Conservation (phyloP, 1,284 basidiomycete genomes). For the Cryptococcus hybrid region DNA sequence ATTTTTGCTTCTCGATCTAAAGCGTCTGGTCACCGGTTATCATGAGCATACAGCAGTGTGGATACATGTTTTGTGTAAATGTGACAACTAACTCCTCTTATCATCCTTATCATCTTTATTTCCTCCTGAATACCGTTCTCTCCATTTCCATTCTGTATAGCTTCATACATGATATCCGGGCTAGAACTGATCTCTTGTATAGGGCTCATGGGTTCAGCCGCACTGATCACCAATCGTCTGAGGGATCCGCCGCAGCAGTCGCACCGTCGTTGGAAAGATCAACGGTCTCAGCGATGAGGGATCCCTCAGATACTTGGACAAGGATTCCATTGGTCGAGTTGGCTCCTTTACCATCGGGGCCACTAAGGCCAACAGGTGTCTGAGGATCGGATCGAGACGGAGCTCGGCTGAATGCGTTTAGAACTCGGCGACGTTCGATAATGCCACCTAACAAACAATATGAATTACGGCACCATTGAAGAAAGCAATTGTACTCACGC, state of each 20-base stretch:
- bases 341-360: background rate
- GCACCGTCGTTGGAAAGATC: constrained; percentile 7
- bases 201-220: background rate
- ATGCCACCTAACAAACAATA: constrained; percentile 41
- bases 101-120: constrained; percentile 1
- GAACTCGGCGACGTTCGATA: constrained; percentile 49
- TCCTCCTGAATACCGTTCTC: constrained; percentile 5
- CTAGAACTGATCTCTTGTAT: background rate
- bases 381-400: constrained; percentile 23
- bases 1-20: background rate
- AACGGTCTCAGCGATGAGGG: constrained; percentile 32
- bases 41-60: background rate
- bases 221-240: constrained; percentile 8
- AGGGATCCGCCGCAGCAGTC: background rate
- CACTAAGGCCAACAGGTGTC: background rate
- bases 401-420: constrained; percentile 38
- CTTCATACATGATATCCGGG: background rate
- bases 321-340: constrained; percentile 27
- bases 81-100: constrained; percentile 10
- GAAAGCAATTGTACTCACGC: constrained; percentile 52
- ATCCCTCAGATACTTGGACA: constrained; percentile 31
- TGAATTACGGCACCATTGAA: background rate
- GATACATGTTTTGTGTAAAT: constrained; percentile 1
- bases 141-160: background rate
- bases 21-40: no score